phyloP scores from a whole-genome alignment of 2,329 filamentous ascomycete species.

The Fonsecaea multimorphosa region DNA sequence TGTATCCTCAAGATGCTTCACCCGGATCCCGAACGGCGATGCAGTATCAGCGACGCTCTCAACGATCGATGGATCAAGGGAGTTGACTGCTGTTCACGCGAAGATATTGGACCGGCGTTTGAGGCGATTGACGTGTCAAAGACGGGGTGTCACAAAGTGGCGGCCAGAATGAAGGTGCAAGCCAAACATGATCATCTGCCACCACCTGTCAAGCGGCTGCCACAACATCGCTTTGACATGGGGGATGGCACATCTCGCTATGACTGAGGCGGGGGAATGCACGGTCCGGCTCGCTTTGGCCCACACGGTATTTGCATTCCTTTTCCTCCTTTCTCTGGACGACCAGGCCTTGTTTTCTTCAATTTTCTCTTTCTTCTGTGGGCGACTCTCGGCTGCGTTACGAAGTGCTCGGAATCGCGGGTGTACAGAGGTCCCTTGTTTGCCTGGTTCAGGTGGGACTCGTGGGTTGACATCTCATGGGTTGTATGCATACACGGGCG shows the following conservation, averaged over 20 bases:
- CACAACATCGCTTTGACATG: slow-evolving; percentile 42
- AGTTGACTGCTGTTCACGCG: slow-evolving; percentile 79
- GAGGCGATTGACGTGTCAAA: slow-evolving; percentile 41
- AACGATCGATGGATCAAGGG: slow-evolving; percentile 74
- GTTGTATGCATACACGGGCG: not conserved
- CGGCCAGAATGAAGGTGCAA: slow-evolving; percentile 41
- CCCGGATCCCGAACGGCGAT: slow-evolving; percentile 73
- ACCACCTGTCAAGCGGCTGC: slow-evolving; percentile 41
- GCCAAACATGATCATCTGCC: slow-evolving; percentile 46
- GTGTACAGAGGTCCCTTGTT: slow-evolving; percentile 16
- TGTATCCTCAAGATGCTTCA: slow-evolving; percentile 82
- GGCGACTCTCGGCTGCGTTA: slow-evolving; percentile 30
- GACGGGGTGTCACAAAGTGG: slow-evolving; percentile 38
- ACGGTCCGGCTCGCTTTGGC: not conserved
- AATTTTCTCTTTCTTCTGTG: slow-evolving; percentile 2
- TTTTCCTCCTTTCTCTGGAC: not conserved
- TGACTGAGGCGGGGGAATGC: slow-evolving; percentile 26
- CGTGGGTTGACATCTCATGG: not conserved
- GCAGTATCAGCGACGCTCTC: slow-evolving; percentile 71
- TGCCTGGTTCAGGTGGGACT: slow-evolving; percentile 5
- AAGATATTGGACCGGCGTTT: slow-evolving; percentile 66
- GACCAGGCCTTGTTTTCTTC: not conserved
- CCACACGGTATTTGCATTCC: slow-evolving; percentile 4
- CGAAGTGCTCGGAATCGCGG: slow-evolving; percentile 38
- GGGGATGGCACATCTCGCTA: slow-evolving; percentile 39